These are phyloP conservation scores for Salix purpurea DNA, from an alignment of 345 rosid genomes.

Conservation along the genomic window DNA sequence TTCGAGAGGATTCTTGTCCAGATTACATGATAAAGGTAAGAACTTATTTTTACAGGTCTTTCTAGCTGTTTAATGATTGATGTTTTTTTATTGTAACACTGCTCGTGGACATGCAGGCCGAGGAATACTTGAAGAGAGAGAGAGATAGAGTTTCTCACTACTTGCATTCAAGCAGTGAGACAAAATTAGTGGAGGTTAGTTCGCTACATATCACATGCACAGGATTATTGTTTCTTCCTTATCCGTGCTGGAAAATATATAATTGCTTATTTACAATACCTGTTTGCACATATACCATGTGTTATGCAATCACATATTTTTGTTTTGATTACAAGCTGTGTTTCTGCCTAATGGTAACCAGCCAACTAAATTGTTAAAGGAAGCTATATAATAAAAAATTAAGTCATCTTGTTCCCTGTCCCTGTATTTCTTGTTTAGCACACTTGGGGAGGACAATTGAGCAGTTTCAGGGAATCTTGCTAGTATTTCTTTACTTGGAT, in stretches of 20 bases:
- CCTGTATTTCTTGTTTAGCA: not conserved
- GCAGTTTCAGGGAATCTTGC: not conserved
- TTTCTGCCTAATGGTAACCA: not conserved
- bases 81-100: not conserved
- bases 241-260: not conserved
- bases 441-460: not conserved
- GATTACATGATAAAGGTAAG: conserved; percentile 78
- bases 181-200: conserved; percentile 88
- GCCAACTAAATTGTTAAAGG: not conserved
- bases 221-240: not conserved
- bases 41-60: not conserved
- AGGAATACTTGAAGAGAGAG: conserved; percentile 90
- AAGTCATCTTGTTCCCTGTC: not conserved
- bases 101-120: conserved; percentile 51
- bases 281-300: not conserved
- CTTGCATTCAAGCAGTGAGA: conserved; percentile 81
- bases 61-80: not conserved
- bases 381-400: not conserved
- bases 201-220: not conserved
- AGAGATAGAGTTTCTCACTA: conserved; percentile 86
- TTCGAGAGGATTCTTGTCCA: conserved; percentile 69
- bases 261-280: not conserved
- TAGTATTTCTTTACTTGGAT: not conserved
- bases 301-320: not conserved
- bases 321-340: not conserved